Evolutionary conservation across 2,329 filamentous ascomycete species (phyloP).

Genomic region (Thermoascus crustaceus): DNA sequence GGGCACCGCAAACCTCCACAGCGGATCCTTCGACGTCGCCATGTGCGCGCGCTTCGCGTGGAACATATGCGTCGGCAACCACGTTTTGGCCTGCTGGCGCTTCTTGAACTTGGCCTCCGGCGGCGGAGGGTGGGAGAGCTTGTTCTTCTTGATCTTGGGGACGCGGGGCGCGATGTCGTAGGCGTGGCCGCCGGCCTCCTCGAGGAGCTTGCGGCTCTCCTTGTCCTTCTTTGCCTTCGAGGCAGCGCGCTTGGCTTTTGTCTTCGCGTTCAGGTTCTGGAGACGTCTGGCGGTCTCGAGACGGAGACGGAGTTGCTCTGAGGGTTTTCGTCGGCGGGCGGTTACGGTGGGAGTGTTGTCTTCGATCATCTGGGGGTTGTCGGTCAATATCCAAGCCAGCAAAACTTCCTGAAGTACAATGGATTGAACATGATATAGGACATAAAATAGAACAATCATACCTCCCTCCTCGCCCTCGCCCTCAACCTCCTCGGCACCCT

Average conservation of each 20-base stretch:
- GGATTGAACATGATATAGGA: slow-evolving; percentile 8
- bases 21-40: slow-evolving; percentile 65
- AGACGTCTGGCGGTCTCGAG: slow-evolving; percentile 69
- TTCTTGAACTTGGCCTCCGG: slow-evolving; percentile 69
- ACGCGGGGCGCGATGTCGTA: slow-evolving; percentile 33
- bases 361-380: slow-evolving; percentile 60
- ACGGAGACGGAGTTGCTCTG: slow-evolving; percentile 44
- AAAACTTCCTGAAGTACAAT: background rate
- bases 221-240: slow-evolving; percentile 39
- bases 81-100: slow-evolving; percentile 80
- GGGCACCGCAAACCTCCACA: slow-evolving; percentile 88
- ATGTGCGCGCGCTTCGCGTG: slow-evolving; percentile 88
- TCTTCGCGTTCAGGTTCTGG: slow-evolving; percentile 48
- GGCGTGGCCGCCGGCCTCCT: slow-evolving; percentile 20
- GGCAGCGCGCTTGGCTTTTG: slow-evolving; percentile 31
- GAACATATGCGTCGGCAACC: slow-evolving; percentile 91
- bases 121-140: slow-evolving; percentile 55
- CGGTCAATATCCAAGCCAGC: slow-evolving; percentile 4
- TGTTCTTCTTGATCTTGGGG: slow-evolving; percentile 63
- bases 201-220: slow-evolving; percentile 14
- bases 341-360: slow-evolving; percentile 84
- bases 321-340: slow-evolving; percentile 41
- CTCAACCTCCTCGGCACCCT: slow-evolving; percentile 73
- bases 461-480: slow-evolving; percentile 57
- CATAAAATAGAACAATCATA: slow-evolving; percentile 21